These are phyloP conservation scores for Lanmaoa pseudosensibilis DNA, from an alignment of 768 basidiomycete species.

Conservation along the genomic window DNA sequence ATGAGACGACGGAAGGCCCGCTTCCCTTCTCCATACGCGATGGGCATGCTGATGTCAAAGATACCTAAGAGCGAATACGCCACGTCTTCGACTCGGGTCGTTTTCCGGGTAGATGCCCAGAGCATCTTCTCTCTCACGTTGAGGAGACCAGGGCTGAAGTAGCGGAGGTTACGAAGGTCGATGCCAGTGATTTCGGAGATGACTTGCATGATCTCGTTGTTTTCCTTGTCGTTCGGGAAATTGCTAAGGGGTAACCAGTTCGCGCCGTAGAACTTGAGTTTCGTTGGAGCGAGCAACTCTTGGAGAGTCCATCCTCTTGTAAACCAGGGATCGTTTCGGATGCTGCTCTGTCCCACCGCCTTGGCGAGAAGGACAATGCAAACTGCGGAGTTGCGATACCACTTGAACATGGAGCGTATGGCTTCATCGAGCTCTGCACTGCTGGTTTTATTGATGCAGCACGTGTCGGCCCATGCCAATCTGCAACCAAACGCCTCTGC, in stretches of 20 bases:
- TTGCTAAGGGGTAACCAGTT: conserved; percentile 17
- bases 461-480: conserved; percentile 28
- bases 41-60: conserved; percentile 23
- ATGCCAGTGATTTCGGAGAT: conserved; percentile 17
- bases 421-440: conserved; percentile 33
- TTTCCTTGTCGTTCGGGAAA: conserved; percentile 21
- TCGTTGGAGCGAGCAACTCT: conserved; percentile 22
- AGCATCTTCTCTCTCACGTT: conserved; percentile 22
- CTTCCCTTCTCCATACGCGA: conserved; percentile 28
- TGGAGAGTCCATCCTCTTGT: conserved; percentile 21
- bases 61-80: conserved; percentile 30
- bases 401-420: conserved; percentile 29
- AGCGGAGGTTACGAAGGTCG: conserved; percentile 7
- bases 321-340: conserved; percentile 27
- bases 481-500: conserved; percentile 16
- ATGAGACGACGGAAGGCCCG: conserved; percentile 27
- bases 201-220: conserved; percentile 10
- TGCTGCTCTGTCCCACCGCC: neutral
- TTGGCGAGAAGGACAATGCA: conserved; percentile 22
- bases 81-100: conserved; percentile 27
- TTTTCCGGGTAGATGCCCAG: conserved; percentile 27
- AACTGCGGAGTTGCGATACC: conserved; percentile 24
- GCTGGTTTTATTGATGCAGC: conserved; percentile 29
- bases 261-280: conserved; percentile 20
- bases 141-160: conserved; percentile 23